Evolutionary conservation across 805 yeast species (phyloP), one percentile per base, ranked within the genome.

Genomic region (Metschnikowia colocasiae): DNA sequence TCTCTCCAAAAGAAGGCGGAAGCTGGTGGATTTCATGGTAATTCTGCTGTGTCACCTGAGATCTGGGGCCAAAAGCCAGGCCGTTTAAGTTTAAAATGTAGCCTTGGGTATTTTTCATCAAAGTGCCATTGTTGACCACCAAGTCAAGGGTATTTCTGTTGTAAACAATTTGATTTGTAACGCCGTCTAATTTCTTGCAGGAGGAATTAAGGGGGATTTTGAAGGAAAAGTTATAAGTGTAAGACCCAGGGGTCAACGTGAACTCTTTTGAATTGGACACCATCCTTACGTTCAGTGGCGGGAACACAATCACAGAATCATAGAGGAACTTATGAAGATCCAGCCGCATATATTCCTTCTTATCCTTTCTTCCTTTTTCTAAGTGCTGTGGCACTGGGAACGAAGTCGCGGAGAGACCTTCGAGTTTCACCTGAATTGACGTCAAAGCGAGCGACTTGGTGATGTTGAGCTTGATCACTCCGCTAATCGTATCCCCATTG

Each of bases 371-470:
- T n/a, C 27, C 30, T 6, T 25, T 25, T 25, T 35, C 42, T n/a
- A 51, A 30, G 3, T 37, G 36, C 12, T 38, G 39, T 0, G 74
- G 70, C 1, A 73, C 55, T 9, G 50, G 53, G 16, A 79, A 49
- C 41, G 59, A 62, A 0, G 81, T 63, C 32, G 58, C 59, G 9
- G 80, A 60, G 1, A 74, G 59, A 1, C 83, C 85, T 53, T 77
- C 78, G 13, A 79, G 61, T 53, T 79, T 79, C 37, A 79, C 81
- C 50, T 74, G 77, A 32, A 80, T 73, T 51, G 67, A 67, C 33
- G 70, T 70, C 31, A 80, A 60, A 1, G 75, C 57, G n/a, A 75
- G 63, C 9, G 79, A 69, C 2, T 68, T 59, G 8, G 70, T 61
- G 6, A 70, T 74, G 13, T 61, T 61, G 44, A 78, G 60, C 12